A percentile compares a stretch with the other conserved stretches of the same genome.
Evolutionary conservation across 371 early-diverging fungal genomes (phyloP).

Genomic region (Coemansia sp.): DNA sequence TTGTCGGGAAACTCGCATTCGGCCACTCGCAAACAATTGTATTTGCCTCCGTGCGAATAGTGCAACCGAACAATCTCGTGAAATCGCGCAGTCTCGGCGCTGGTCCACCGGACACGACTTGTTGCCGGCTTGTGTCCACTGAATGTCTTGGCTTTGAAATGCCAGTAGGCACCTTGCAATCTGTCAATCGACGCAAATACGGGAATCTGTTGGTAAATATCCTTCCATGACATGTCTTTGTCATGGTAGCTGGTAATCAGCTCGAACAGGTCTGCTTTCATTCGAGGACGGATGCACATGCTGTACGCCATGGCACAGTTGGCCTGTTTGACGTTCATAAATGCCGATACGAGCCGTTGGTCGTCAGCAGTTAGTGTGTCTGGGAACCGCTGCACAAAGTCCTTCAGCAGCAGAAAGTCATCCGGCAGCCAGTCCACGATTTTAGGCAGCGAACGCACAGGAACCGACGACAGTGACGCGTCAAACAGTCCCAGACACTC

Average conservation of each 20-base stretch:
- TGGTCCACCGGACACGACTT: background rate
- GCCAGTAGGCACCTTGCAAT: background rate
- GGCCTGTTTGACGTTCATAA: constrained; percentile 4
- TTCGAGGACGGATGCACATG: background rate
- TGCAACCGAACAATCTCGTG: background rate
- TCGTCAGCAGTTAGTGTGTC: background rate
- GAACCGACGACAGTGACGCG: background rate
- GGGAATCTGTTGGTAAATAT: background rate
- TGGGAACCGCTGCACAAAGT: background rate
- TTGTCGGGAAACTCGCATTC: background rate
- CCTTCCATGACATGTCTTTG: constrained; percentile 3
- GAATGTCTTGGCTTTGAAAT: background rate
- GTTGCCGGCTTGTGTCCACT: background rate
- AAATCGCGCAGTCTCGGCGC: background rate
- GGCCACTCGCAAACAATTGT: no score
- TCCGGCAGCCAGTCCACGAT: constrained; percentile 5
- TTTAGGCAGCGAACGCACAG: background rate
- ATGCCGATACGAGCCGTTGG: constrained; percentile 3
- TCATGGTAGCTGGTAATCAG: background rate
- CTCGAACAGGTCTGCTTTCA: background rate
- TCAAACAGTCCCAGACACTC: constrained; percentile 7
- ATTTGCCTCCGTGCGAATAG: background rate
- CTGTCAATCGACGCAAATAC: background rate
- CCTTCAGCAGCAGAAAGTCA: background rate
- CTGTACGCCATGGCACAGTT: background rate